Base-by-base conservation (phyloP, 352 stramenopile species). In the Phytophthora cactorum region DNA sequence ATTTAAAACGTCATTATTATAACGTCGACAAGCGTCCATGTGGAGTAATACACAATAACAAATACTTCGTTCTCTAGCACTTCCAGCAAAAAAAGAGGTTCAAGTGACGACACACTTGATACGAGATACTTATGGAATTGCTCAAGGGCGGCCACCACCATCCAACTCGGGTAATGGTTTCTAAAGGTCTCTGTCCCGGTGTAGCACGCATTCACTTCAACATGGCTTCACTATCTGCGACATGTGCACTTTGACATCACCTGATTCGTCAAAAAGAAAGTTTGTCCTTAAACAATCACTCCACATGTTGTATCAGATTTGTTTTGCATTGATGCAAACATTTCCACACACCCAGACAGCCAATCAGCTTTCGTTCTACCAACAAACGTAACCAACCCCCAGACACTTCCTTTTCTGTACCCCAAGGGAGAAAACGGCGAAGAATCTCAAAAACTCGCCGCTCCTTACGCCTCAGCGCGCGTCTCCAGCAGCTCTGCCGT, bases 341-440 rank as follows among this genome's bases (percentile, higher is more conserved):
- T 59, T 64, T 7, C 17, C 5, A 31, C 2, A 8, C 36, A 29
- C 1, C 4, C 0, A 50, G n/a, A 14, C 34, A 17, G 5, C 63
- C 63, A 71, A 71, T 71, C 63, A 66, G 49, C 39, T 32, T 55
- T 9, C 15, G 32, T 54, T 70, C 25, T 51, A 25, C 32, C 27
- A 58, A 68, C n/a, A 66, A 38, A 44, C 49, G 63, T 47, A 61
- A 54, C 56, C 17, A 53, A 46, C 41, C 55, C 55, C 63, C 54
- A 41, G 58, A 36, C 45, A 52, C 17, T 52, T 52, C 29, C 41
- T 41, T 29, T 46, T 52, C 58, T 59, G 41, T 31, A 51, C 15
- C 28, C 59, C 43, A 62, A 46, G 39, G 41, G 62, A 74, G 60
- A 70, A 70, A 57, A 62, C 59, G 39, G 43, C 41, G 54, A 70